Conservation (phyloP, 805 yeast species). For the Nakazawaea wyomingensis region DNA sequence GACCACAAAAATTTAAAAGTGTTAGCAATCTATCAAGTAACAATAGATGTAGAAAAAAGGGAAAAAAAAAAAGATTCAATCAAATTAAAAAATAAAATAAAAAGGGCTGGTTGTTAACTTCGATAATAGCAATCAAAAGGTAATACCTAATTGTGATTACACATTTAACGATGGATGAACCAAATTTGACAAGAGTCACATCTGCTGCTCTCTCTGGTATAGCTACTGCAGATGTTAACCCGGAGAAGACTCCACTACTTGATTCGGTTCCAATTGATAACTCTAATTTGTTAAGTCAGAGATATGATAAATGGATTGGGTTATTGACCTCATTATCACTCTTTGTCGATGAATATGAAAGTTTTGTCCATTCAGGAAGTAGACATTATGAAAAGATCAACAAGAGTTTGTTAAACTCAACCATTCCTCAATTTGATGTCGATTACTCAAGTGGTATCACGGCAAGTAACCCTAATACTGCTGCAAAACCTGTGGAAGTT, state of each 20-base stretch:
- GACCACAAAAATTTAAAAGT: too few species aligned
- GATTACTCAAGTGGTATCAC: slow-evolving; percentile 17
- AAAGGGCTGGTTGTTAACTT: too few species aligned
- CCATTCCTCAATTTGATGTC: slow-evolving; percentile 26
- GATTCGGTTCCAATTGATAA: slow-evolving; percentile 11
- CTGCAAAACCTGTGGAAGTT: not conserved
- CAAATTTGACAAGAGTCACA: not conserved
- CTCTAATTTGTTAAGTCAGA: slow-evolving; percentile 13
- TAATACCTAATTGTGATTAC: too few species aligned
- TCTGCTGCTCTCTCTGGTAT: slow-evolving; percentile 6
- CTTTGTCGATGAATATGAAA: slow-evolving; percentile 22
- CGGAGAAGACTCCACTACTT: slow-evolving; percentile 9
- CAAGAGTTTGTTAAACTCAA: slow-evolving; percentile 16
- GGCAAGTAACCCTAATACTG: slow-evolving; percentile 1
- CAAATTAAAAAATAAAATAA: too few species aligned
- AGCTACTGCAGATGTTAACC: slow-evolving; percentile 11
- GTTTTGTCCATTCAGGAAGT: slow-evolving; percentile 17
- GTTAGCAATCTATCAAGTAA: too few species aligned
- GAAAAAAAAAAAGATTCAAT: too few species aligned
- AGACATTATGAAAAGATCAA: slow-evolving; percentile 23
- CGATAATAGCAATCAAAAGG: too few species aligned
- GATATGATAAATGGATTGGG: slow-evolving; percentile 24
- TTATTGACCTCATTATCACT: slow-evolving; percentile 20
- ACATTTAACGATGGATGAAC: slow-evolving; percentile 1
- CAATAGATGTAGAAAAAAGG: too few species aligned